Percentiles rank a stretch among this genome's conserved stretches.
Conservation (phyloP, 805 yeast species). For the Isabelozyma gotoi region DNA sequence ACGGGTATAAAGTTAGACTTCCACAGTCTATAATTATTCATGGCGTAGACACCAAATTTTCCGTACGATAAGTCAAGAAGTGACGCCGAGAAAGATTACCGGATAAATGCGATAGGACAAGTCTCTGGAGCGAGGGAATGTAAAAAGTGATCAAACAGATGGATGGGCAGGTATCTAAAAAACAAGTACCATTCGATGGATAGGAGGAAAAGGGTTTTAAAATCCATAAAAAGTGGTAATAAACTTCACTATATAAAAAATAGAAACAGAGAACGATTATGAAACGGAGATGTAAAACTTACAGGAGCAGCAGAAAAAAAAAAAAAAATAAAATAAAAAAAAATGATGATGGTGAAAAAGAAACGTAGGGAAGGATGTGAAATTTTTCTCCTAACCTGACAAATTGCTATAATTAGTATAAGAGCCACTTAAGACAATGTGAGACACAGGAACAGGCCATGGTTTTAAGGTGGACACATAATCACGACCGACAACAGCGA, state of each 20-base stretch:
- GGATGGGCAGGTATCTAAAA: too few species aligned
- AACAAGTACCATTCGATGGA: too few species aligned
- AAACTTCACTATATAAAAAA: neutral
- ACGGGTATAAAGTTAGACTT: conserved; percentile 17
- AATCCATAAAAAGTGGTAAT: neutral
- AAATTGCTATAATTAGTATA: too few species aligned
- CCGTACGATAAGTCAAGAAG: neutral
- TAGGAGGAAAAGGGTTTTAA: neutral
- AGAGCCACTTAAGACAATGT: too few species aligned
- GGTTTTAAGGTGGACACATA: too few species aligned
- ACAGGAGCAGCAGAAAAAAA: neutral
- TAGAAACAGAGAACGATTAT: neutral
- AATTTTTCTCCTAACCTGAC: neutral
- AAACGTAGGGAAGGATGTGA: neutral
- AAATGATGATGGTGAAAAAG: neutral
- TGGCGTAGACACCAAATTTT: neutral
- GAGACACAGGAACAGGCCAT: too few species aligned
- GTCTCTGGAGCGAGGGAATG: too few species aligned
- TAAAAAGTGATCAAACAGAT: too few species aligned
- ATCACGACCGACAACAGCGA: too few species aligned
- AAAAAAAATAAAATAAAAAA: neutral
- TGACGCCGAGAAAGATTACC: neutral
- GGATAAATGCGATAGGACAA: too few species aligned
- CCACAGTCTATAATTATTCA: neutral
- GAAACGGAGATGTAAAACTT: neutral